Percentiles rank a stretch among this genome's conserved stretches.
Conservation (phyloP, 345 rosid genomes). For the Rhodomyrtus tomentosa region DNA sequence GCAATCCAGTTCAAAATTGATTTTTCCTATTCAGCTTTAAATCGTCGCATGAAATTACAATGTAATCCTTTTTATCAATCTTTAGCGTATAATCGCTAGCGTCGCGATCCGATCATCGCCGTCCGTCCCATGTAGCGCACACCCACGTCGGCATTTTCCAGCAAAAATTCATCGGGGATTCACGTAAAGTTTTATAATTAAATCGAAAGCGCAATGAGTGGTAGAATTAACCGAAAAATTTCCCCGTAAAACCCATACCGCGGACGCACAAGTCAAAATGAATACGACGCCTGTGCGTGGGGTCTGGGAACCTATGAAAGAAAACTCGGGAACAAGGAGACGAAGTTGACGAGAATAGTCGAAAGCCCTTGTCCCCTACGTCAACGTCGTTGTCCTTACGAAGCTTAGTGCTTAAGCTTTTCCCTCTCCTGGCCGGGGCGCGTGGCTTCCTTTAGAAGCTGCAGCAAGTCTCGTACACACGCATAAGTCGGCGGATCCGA, state of each 20-base stretch:
- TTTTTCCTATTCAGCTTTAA: background rate
- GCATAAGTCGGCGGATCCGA: background rate
- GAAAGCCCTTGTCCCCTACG: background rate
- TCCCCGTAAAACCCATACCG: background rate
- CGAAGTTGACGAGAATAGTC: background rate
- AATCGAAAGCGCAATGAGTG: too few relatives aligned
- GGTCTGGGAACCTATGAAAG: background rate
- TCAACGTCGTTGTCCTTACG: background rate
- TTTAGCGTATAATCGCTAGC: too few relatives aligned
- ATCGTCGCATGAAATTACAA: too few relatives aligned
- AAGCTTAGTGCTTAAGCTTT: background rate
- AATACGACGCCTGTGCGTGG: background rate
- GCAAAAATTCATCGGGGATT: too few relatives aligned
- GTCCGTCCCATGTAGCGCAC: too few relatives aligned
- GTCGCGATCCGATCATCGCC: too few relatives aligned
- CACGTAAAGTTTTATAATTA: too few relatives aligned
- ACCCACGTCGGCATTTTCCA: too few relatives aligned
- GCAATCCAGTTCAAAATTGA: background rate
- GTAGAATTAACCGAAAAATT: background rate
- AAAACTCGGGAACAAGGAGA: background rate
- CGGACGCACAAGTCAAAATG: background rate
- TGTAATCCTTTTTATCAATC: too few relatives aligned
- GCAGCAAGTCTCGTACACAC: background rate
- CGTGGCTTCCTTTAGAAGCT: background rate
- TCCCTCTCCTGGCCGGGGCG: background rate